Evolutionary conservation across 805 yeast species (phyloP).

Genomic region (Myxozyma kluyveri): DNA sequence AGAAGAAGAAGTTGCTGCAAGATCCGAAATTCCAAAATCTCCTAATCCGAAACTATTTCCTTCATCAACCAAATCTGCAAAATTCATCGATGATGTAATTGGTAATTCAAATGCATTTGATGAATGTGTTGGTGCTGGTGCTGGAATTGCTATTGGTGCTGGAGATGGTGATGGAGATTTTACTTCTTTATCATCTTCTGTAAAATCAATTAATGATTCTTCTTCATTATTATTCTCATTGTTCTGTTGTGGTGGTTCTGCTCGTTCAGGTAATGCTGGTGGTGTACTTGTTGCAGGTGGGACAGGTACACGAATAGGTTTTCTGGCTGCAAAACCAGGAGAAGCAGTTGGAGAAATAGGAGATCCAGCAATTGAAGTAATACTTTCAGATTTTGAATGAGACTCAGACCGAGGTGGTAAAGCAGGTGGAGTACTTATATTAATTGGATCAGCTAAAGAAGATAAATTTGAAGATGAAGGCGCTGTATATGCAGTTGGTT

Average conservation of each 20-base stretch:
- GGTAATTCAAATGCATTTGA: neutral
- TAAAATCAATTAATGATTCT: too few relatives aligned
- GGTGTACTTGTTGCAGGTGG: neutral
- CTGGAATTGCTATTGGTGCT: conserved; percentile 3
- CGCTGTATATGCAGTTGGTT: conserved; percentile 8
- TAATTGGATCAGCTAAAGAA: neutral
- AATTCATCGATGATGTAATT: conserved; percentile 5
- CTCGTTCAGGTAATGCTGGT: conserved; percentile 1
- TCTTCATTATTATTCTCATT: too few relatives aligned
- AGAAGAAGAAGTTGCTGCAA: conserved; percentile 15
- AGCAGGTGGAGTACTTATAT: neutral
- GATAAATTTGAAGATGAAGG: too few relatives aligned
- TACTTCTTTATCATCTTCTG: neutral
- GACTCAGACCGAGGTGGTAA: neutral
- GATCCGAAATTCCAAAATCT: neutral
- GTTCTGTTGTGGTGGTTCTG: too few relatives aligned
- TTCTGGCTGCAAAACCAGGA: neutral
- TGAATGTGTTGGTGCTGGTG: conserved; percentile 3
- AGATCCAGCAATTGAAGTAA: neutral
- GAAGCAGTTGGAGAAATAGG: neutral
- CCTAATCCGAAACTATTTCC: conserved; percentile 27
- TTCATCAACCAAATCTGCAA: conserved; percentile 26
- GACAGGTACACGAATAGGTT: neutral
- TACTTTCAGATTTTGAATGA: neutral
- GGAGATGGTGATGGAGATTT: conserved; percentile 6